Evolutionary conservation across 495 filamentous ascomycete genomes (phyloP).

Genomic region (Daldinia childiae): DNA sequence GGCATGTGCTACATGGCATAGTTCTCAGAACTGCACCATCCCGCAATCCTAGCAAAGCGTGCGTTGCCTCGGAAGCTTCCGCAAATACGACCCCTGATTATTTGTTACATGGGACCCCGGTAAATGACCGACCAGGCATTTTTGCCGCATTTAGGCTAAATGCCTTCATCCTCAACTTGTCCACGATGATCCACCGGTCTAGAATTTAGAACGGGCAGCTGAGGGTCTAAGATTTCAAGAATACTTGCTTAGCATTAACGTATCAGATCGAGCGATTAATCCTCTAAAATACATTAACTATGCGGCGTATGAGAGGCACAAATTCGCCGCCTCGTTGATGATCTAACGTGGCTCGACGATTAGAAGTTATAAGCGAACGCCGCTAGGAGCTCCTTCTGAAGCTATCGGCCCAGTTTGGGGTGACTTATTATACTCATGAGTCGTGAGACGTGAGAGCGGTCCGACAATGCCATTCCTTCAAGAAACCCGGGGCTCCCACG

Average conservation of each 20-base stretch:
- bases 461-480: constrained; percentile 24
- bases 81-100: constrained; percentile 14
- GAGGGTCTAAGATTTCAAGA: constrained; percentile 25
- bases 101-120: constrained; percentile 27
- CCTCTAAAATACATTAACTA: constrained; percentile 7
- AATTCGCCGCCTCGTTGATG: constrained; percentile 16
- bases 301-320: constrained; percentile 17
- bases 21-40: constrained; percentile 24
- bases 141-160: constrained; percentile 45
- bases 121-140: constrained; percentile 27
- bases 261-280: constrained; percentile 31
- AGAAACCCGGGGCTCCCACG: constrained; percentile 26
- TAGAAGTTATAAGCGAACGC: constrained; percentile 13
- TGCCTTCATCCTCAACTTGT: constrained; percentile 11
- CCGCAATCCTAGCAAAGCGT: constrained; percentile 7
- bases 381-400: constrained; percentile 18
- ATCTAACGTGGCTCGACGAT: constrained; percentile 4
- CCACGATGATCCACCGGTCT: constrained; percentile 35
- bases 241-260: constrained; percentile 7
- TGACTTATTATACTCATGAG: constrained; percentile 13
- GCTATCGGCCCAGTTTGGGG: not conserved
- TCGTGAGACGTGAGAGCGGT: constrained; percentile 24
- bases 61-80: constrained; percentile 36
- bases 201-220: constrained; percentile 24
- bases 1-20: constrained; percentile 5